A percentile compares a stretch with the other conserved stretches of the same genome.
Conservation (phyloP, 495 filamentous ascomycete genomes). For the Penicillium paradoxum region DNA sequence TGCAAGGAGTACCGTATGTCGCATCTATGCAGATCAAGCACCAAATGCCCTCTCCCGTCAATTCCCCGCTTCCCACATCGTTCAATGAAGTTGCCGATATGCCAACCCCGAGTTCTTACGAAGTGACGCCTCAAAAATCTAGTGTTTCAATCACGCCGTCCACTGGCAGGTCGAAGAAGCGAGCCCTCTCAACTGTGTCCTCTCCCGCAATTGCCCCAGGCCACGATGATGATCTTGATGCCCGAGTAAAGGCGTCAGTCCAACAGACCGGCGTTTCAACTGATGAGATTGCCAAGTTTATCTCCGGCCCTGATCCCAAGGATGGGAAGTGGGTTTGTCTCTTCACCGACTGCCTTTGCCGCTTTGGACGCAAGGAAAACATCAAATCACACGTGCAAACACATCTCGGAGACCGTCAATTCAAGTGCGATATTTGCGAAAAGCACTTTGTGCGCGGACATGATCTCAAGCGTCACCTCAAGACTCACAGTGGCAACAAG, state of each 20-base stretch:
- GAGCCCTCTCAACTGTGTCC: slow-evolving; percentile 12
- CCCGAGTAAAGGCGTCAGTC: slow-evolving; percentile 47
- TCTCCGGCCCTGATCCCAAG: slow-evolving; percentile 68
- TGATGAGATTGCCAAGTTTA: slow-evolving; percentile 82
- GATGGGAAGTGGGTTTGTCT: slow-evolving; percentile 81
- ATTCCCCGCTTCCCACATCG: slow-evolving; percentile 43
- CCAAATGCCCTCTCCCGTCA: slow-evolving; percentile 48
- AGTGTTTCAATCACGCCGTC: slow-evolving; percentile 27
- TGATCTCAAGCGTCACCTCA: slow-evolving; percentile 92
- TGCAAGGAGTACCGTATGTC: slow-evolving; percentile 38
- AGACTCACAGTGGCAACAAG: slow-evolving; percentile 92
- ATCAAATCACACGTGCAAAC: slow-evolving; percentile 97
- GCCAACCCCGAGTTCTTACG: slow-evolving; percentile 31
- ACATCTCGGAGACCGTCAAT: slow-evolving; percentile 92
- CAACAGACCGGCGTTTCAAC: slow-evolving; percentile 74
- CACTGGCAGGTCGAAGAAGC: slow-evolving; percentile 10
- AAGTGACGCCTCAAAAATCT: slow-evolving; percentile 24
- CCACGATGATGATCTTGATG: slow-evolving; percentile 46
- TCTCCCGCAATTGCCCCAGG: slow-evolving; percentile 24
- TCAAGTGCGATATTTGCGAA: slow-evolving; percentile 77
- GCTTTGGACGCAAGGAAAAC: slow-evolving; percentile 92
- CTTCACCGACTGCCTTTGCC: slow-evolving; percentile 73
- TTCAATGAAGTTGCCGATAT: slow-evolving; percentile 46
- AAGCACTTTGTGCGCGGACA: slow-evolving; percentile 97
- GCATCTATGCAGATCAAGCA: slow-evolving; percentile 32